Base-by-base conservation (phyloP, 1,284 basidiomycete genomes). In the Ustilago sp. region DNA sequence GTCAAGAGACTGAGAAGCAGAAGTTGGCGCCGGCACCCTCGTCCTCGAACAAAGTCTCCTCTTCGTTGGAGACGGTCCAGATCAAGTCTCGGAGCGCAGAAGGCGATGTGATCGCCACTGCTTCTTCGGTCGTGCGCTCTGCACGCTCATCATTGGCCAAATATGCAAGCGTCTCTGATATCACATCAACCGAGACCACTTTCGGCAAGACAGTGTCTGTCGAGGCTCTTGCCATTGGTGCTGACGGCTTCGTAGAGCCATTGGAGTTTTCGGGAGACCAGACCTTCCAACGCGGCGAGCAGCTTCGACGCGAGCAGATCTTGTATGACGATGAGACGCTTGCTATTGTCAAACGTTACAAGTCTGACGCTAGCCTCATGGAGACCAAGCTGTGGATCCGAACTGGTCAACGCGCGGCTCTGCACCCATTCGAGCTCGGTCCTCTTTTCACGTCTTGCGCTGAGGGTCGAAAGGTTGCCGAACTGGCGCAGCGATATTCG, bases 311-410 rank as follows among this genome's bases (percentile, higher is more conserved):
- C 28, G 76, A 67, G 13, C 71, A 74, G 54, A 69, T 74, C 34
- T 35, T 79, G 39, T 77, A 81, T 56, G 74, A 81, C 7, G 68
- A 72, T 51, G 79, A 81, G 63, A 77, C 72, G 13, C 65, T 77
- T 28, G 77, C 66, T 12, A 45, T 81, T 15, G 68, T 76, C 6
- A 59, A 60, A 39, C 67, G 75, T 2, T 70, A n/a, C 65, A 79
- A 77, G 36, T 38, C 65, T 8, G 65, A 51, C 1, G 47, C 50
- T 47, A 73, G 76, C n/a, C 38, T 41, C 28, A 63, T 62, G 31
- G 50, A 66, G 32, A 70, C 71, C 0, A 63, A 63, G 59, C 57
- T 80, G 3, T 80, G 65, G 66, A 56, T 75, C 0, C 66, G 79
- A 39, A 56, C 57, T 9, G 79, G 79, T 19, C 41, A 38, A 13